Evolutionary conservation across 108 stramenopile species (phyloP).

Genomic region (Chaetoceros tenuissimus): DNA sequence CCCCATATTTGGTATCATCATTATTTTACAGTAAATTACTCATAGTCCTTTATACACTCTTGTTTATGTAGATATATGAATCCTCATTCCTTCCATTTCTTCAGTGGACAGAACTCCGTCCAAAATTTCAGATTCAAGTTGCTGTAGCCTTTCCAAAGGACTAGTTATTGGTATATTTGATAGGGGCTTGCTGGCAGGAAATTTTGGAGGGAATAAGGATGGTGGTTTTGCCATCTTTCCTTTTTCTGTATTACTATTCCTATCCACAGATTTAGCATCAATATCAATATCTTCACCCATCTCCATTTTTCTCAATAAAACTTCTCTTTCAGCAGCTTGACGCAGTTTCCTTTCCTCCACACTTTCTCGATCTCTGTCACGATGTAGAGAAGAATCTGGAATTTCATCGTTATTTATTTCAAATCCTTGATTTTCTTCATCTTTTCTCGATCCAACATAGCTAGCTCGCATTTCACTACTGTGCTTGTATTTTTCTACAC

Average conservation of each 20-base stretch:
- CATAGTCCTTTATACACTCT: too few species aligned
- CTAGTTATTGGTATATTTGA: too few species aligned
- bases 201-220: too few species aligned
- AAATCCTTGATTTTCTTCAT: slow-evolving; percentile 14
- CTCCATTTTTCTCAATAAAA: slow-evolving; percentile 56
- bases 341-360: slow-evolving; percentile 51
- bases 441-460: slow-evolving; percentile 56
- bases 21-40: too few species aligned
- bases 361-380: slow-evolving; percentile 24
- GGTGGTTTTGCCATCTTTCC: background rate
- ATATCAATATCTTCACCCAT: slow-evolving; percentile 25
- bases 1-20: too few species aligned
- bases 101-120: slow-evolving; percentile 1
- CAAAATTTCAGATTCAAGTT: slow-evolving; percentile 8
- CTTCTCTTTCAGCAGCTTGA: slow-evolving; percentile 71
- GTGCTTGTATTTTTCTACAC: slow-evolving; percentile 52
- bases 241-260: background rate
- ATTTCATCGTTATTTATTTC: slow-evolving; percentile 2
- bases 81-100: slow-evolving; percentile 7
- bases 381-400: slow-evolving; percentile 2
- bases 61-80: too few species aligned
- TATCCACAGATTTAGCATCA: background rate
- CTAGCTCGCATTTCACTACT: slow-evolving; percentile 72
- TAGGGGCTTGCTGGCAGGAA: too few species aligned
- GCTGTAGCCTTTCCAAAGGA: slow-evolving; percentile 23